Base-by-base conservation (phyloP, 2,329 filamentous ascomycete genomes). In the Chrysosphaeria jannelii region DNA sequence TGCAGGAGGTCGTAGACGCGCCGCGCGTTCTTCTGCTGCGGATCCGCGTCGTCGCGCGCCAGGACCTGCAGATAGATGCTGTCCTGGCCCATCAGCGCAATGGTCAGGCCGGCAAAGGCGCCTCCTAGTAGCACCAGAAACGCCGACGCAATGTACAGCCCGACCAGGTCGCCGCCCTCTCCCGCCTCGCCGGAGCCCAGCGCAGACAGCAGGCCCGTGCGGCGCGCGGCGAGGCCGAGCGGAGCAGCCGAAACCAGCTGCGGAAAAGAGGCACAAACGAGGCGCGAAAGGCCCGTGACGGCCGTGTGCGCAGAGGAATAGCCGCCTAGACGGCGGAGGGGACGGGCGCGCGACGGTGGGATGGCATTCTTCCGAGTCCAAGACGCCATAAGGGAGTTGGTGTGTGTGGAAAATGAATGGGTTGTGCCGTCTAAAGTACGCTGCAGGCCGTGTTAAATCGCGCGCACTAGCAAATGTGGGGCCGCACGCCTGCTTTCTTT, bases 61-160 rank as follows among this genome's bases (percentile, higher is more conserved):
- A 97, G 70, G 32, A 97, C 85, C 46, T 91, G 85, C 10, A 97
- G 59, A 43, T 97, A 91, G 36, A 93, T 88, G 43, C 88, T 79
- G 48, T 97, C 85, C 48, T 78, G 61, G 25, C 58, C 58, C 58
- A 64, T 63, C 27, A 63, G 41, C 57, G 74, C 74, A 39, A 85
- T 78, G 10, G 85, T 97, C 43, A 97, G 48, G 16, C 85, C 85
- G 7, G 85, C 85, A 47, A 97, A 97, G 19, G 75, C 76, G 30
- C 85, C 85, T 30, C 85, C 85, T 1, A 74, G 57, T 29, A 93
- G 50, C 7, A 93, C 85, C 27, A 97, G 56, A 13, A 63, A 55
- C 28, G 75, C 57, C 10, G 81, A 88, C 14, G 78, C 54, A 26
- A 65, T 52, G 30, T 85, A 57, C 38, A 91, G 76, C 21, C 81